A percentile compares a stretch with the other conserved stretches of the same genome.
Conservation (phyloP, 768 basidiomycete genomes). For the Serendipita sp. region DNA sequence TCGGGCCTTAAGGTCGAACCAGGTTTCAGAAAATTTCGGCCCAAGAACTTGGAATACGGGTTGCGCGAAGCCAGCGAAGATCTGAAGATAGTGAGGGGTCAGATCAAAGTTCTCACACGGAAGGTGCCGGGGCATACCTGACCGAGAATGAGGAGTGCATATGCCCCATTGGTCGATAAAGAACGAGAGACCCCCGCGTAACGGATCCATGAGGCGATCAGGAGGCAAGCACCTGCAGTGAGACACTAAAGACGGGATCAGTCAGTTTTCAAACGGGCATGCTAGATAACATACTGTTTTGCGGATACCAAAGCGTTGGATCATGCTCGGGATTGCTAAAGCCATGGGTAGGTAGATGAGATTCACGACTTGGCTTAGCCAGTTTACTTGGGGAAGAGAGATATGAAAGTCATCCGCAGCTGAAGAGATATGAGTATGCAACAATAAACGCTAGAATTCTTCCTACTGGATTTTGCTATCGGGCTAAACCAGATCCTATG, state of each 20-base stretch:
- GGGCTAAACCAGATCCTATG: constrained; percentile 62
- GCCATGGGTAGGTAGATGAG: constrained; percentile 49
- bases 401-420: constrained; percentile 43
- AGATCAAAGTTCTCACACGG: not conserved
- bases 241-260: constrained; percentile 34
- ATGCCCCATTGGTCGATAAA: constrained; percentile 35
- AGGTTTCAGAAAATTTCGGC: constrained; percentile 66
- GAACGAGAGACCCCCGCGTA: constrained; percentile 48
- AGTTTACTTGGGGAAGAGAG: constrained; percentile 58
- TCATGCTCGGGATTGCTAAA: constrained; percentile 39
- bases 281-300: constrained; percentile 34
- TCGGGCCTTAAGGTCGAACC: constrained; percentile 62
- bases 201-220: constrained; percentile 60
- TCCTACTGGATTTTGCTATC: constrained; percentile 38
- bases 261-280: not conserved
- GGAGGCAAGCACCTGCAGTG: constrained; percentile 33
- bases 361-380: constrained; percentile 57
- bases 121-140: constrained; percentile 31
- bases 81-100: constrained; percentile 21
- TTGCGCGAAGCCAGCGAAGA: constrained; percentile 48
- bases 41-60: constrained; percentile 63
- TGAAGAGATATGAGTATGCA: not conserved
- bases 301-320: constrained; percentile 44
- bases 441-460: not conserved
- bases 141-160: constrained; percentile 51